Evolutionary conservation across 305 asterid genomes (phyloP), one percentile per base, ranked within the genome.

Genomic region (Rubia balearica): DNA sequence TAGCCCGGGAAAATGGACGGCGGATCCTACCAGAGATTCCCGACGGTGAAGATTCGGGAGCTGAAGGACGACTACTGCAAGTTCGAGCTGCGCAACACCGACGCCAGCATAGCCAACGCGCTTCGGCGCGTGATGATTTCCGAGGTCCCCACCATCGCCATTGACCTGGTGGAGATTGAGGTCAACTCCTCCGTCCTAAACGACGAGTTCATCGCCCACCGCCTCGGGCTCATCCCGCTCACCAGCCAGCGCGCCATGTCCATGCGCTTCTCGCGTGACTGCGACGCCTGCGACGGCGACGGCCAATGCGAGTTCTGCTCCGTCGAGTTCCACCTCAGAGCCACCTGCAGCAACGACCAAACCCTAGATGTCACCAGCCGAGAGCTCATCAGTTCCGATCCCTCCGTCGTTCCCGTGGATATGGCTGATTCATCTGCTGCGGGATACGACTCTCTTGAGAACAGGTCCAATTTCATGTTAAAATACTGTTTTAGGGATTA

Each of bases 101-200:
- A 93, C 71, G 89, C 94, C 57, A 89, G 96, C 79, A n/a, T n/a
- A n/a, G n/a, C n/a, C n/a, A n/a, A n/a, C n/a, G n/a, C n/a, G n/a
- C n/a, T n/a, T n/a, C n/a, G 98, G 68, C 98, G 98, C 65, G 91
- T 91, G 70, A 93, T 93, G 98, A 89, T 93, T n/a, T 82, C 97
- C n/a, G 99, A 94, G 72, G 99, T 94, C 13, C 99, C 99, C 0
- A 94, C 96, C 4, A 81, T 94, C 68, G 97, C 97, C 49, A 88
- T 94, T 63, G 99, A 94, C 79, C 80, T 91, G 70, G 99, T 94
- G 33, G 99, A 94, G 81, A 94, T 94, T 75, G 97, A 94, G 85
- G 96, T 90, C 36, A 94, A 94, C 79, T 89, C 96, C 0, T 89
- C 97, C 14, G 96, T 94, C 27, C 83, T 94, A 12, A 87, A 86